Conservation (phyloP, 345 rosid genomes). For the Syzygium aromaticum region DNA sequence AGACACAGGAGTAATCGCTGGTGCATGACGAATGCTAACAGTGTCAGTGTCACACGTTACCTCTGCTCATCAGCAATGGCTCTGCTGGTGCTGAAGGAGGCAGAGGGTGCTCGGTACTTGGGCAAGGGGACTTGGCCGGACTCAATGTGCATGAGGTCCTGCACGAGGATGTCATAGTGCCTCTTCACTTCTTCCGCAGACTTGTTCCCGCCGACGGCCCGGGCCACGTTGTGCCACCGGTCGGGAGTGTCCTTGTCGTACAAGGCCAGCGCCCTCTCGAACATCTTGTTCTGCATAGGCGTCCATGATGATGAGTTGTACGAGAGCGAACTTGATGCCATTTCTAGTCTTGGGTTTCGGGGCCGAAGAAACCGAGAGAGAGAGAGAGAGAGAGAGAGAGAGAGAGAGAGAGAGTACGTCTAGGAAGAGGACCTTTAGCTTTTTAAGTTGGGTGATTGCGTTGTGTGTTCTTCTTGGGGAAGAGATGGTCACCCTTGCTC, state of each 20-base stretch:
- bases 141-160: constrained; percentile 65
- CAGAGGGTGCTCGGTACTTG: constrained; percentile 29
- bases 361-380: background rate
- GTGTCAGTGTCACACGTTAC: background rate
- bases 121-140: constrained; percentile 64
- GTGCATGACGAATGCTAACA: background rate
- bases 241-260: constrained; percentile 83
- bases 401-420: background rate
- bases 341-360: background rate
- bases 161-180: constrained; percentile 80
- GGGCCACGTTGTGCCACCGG: constrained; percentile 89
- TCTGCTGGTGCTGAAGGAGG: constrained; percentile 26
- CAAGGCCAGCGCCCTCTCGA: constrained; percentile 80
- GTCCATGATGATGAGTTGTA: constrained; percentile 66
- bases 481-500: constrained; percentile 22
- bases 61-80: constrained; percentile 20
- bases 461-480: constrained; percentile 20
- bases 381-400: background rate
- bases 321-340: constrained; percentile 44
- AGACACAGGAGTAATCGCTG: background rate
- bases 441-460: background rate
- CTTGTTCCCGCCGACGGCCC: constrained; percentile 69
- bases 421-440: background rate
- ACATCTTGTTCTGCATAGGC: constrained; percentile 60
- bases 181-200: constrained; percentile 72